Evolutionary conservation across 2,329 filamentous ascomycete genomes (phyloP).

Genomic region (Colletotrichum paranaense): DNA sequence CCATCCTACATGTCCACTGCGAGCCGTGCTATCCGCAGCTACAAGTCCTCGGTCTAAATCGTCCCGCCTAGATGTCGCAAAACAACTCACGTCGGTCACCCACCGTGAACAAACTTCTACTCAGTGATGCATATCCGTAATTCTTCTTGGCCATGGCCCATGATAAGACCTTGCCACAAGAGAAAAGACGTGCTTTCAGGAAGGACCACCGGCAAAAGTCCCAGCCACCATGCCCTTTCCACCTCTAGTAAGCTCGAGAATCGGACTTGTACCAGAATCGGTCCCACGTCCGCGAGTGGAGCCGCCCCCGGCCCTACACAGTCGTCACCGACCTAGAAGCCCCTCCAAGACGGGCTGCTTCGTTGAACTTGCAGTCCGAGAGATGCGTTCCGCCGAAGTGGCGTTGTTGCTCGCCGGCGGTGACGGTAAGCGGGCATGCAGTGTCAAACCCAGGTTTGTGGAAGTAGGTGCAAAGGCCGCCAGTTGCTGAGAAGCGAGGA

Average conservation of each 20-base stretch:
- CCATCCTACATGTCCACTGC: not conserved
- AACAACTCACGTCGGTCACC: not conserved
- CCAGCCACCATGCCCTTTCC: not conserved
- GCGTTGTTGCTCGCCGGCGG: too few species aligned
- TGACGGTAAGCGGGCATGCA: not conserved
- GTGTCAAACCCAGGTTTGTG: not conserved
- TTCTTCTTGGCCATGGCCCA: not conserved
- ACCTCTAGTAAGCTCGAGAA: not conserved
- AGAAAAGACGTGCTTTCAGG: not conserved
- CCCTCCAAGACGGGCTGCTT: not conserved
- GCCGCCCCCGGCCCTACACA: not conserved
- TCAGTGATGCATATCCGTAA: not conserved
- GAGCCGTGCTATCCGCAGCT: not conserved
- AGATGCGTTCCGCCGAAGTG: not conserved
- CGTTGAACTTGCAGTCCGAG: not conserved
- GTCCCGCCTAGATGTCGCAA: not conserved
- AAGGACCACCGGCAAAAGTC: too few species aligned
- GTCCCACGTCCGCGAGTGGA: not conserved
- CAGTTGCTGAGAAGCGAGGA: not conserved
- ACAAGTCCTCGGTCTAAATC: not conserved
- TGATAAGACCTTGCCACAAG: not conserved
- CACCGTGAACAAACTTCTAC: not conserved
- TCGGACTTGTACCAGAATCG: not conserved
- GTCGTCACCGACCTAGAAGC: too few species aligned
- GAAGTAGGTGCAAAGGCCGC: not conserved